phyloP scores from a whole-genome alignment of 2,329 filamentous ascomycete genomes.

The Talaromyces sp. region DNA sequence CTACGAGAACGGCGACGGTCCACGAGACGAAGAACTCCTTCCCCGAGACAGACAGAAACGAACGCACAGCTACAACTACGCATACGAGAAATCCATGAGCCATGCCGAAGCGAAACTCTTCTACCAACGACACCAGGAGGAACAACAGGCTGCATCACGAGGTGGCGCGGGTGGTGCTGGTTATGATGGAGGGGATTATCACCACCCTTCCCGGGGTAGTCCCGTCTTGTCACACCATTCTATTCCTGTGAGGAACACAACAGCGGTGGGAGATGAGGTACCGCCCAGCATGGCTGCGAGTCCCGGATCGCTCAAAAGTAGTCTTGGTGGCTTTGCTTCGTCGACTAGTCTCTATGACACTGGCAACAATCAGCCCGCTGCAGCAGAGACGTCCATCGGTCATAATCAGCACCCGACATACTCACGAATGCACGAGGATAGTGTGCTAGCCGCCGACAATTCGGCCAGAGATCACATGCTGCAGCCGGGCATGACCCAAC shows the following conservation, averaged over 20 bases:
- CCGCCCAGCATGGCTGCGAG: conserved; percentile 17
- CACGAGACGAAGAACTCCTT: conserved; percentile 29
- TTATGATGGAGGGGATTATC: conserved; percentile 7
- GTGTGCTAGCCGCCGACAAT: conserved; percentile 16
- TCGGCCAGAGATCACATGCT: conserved; percentile 45
- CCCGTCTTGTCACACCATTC: conserved; percentile 20
- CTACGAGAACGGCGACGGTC: not conserved
- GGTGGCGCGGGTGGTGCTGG: conserved; percentile 21
- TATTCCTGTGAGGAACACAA: not conserved
- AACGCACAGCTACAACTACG: conserved; percentile 90
- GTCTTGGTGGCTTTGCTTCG: conserved; percentile 9
- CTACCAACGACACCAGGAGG: conserved; percentile 82
- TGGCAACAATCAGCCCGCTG: conserved; percentile 1
- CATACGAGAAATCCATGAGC: conserved; percentile 90
- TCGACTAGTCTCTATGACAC: conserved; percentile 13
- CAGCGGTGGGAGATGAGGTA: conserved; percentile 3
- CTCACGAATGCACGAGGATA: conserved; percentile 14
- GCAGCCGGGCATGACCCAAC: conserved; percentile 41
- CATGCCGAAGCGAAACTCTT: conserved; percentile 94
- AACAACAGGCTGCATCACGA: conserved; percentile 44
- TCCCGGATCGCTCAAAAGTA: conserved; percentile 15
- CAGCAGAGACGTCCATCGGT: conserved; percentile 12
- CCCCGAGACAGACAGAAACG: conserved; percentile 54
- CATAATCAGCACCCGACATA: not conserved
- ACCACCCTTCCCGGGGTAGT: conserved; percentile 37